Evolutionary conservation across 2,329 filamentous ascomycete genomes (phyloP), one percentile per base, ranked within the genome.

Genomic region (Fusarium coicis): DNA sequence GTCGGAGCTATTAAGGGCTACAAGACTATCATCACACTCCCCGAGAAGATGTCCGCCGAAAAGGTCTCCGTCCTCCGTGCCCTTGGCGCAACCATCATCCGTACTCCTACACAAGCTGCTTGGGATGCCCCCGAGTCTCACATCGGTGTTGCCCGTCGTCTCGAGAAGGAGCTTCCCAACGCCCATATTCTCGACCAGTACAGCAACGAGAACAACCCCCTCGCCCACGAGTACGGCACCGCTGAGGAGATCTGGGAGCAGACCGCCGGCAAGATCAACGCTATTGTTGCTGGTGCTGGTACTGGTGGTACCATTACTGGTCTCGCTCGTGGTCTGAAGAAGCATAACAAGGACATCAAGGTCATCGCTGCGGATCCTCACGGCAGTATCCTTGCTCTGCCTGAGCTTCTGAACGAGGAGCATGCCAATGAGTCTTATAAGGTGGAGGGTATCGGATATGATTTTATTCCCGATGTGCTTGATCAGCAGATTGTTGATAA

Each of bases 11-110:
- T 99, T 79, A 98, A 98, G 86, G 96, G 95, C 75, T 99, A 98
- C 88, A 96, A 96, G 84, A 97, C 95, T 44, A 98, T 99, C 84
- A 99, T 99, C 83, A 99, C 96, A 16, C 90, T 99, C 50, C 96
- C 96, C 57, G 96, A 99, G 85, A 99, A 99, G 88, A 99, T 99
- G 96, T 98, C 95, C 3, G 93, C 95, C 53, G 96, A 99, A 84
- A 99, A 99, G 84, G 96, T 99, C 43, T 93, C 96, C 5, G 96
- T 99, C 34, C 88, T 99, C 70, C 93, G 95, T 77, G 96, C 96
- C 36, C 89, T 99, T 58, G 96, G 96, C 73, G 96, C 96, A 46
- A 98, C 97, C 80, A 98, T 99, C 83, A 98, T 99, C 82, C 92
- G 96, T 61, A 99, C 96, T 8, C 96, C 96, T 30, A 99, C 95